These are phyloP conservation scores for Termitomyces sp. DNA, from an alignment of 768 basidiomycete genomes.

Conservation along the genomic window DNA sequence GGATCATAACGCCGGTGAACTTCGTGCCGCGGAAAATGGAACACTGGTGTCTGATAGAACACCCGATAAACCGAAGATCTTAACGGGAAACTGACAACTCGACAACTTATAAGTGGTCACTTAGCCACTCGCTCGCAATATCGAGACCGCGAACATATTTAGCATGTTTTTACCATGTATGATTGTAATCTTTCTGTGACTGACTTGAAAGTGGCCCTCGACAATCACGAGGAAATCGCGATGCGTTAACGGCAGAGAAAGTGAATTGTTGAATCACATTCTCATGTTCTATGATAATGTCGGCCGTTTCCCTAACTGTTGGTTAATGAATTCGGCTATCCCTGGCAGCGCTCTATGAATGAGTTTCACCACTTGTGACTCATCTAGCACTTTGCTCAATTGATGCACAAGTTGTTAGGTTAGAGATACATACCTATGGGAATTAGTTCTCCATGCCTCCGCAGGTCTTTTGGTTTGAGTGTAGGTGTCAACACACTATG, in stretches of 20 bases:
- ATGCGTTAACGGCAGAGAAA: not conserved
- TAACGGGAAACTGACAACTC: no score
- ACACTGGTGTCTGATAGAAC: not conserved
- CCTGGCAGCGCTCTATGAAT: conserved; percentile 62
- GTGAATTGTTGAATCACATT: not conserved
- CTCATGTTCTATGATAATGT: not conserved
- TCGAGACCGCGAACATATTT: no score
- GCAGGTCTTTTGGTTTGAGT: conserved; percentile 39
- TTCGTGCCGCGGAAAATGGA: conserved; percentile 38
- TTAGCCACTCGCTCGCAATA: not conserved
- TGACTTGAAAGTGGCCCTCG: no score
- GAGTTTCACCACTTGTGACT: conserved; percentile 73
- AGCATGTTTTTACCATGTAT: not conserved
- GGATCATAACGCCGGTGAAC: conserved; percentile 40
- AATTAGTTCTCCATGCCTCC: conserved; percentile 62
- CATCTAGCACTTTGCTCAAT: conserved; percentile 37
- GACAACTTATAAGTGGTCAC: not conserved
- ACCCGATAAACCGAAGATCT: not conserved
- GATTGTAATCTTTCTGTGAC: not conserved
- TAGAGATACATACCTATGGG: conserved; percentile 49
- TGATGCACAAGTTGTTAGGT: not conserved
- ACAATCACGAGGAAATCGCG: no score
- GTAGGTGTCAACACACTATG: conserved; percentile 51
- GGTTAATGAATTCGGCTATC: conserved; percentile 55
- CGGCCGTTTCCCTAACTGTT: conserved; percentile 17